Evolutionary conservation across 179 eudicot genomes (phyloP).

Genomic region (Drosera spatulata): DNA sequence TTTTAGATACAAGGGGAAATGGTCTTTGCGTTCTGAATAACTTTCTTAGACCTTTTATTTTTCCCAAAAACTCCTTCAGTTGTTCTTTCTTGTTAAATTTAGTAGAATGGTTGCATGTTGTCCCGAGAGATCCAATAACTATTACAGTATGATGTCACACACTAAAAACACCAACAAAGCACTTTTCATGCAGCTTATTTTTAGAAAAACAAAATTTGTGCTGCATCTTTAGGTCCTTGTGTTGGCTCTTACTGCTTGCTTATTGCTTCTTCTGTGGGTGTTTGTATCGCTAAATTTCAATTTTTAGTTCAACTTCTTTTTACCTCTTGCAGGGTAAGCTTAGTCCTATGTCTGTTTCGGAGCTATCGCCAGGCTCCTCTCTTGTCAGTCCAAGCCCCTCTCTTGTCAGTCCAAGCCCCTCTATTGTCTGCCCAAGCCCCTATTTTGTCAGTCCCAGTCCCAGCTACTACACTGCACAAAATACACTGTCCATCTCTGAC

Average conservation of each 20-base stretch:
- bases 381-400: slow-evolving; percentile 2
- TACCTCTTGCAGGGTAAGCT: slow-evolving; percentile 39
- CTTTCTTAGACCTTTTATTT: no score
- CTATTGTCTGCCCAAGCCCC: slow-evolving; percentile 10
- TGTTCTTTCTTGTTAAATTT: background rate
- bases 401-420: slow-evolving; percentile 38
- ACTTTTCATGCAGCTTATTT: no score
- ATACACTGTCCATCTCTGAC: slow-evolving; percentile 36
- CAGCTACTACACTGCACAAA: slow-evolving; percentile 29
- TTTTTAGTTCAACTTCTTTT: background rate
- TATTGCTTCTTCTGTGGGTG: background rate
- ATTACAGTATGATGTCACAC: no score
- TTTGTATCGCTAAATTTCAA: background rate
- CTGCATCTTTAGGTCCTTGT: background rate
- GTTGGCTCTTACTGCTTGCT: background rate
- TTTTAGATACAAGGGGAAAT: no score
- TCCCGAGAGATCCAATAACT: no score
- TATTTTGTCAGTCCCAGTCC: slow-evolving; percentile 37
- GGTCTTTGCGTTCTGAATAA: no score
- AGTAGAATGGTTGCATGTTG: background rate
- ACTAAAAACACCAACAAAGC: no score
- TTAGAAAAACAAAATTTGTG: no score
- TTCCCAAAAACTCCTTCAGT: background rate
- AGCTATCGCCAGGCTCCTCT: slow-evolving; percentile 37
- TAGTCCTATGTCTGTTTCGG: slow-evolving; percentile 28